Conservation (phyloP, 768 basidiomycete genomes). For the Russula compacta region DNA sequence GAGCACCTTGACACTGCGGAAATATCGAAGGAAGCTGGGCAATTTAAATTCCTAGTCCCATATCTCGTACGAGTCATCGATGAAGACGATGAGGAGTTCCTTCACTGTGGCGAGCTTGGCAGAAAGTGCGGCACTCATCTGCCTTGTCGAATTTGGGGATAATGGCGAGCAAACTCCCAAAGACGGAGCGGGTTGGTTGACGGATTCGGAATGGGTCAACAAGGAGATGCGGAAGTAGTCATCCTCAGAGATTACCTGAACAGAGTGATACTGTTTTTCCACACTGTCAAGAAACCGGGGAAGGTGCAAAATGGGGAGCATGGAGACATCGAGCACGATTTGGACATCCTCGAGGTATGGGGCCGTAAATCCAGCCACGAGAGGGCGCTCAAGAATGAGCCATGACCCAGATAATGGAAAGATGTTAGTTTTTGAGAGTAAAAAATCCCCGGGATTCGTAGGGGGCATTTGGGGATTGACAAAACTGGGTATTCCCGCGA, state of each 20-base stretch:
- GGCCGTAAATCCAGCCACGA: background rate
- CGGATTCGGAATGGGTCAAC: background rate
- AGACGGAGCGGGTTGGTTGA: background rate
- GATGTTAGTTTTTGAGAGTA: background rate
- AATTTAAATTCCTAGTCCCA: background rate
- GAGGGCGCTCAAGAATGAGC: background rate
- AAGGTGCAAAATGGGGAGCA: background rate
- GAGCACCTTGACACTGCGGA: background rate
- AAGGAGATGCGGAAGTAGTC: background rate
- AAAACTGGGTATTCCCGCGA: no score
- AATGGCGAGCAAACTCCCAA: background rate
- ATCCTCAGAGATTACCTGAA: background rate
- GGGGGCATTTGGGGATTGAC: no score
- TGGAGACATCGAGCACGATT: fast-evolving
- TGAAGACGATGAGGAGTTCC: background rate
- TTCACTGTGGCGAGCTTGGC: background rate
- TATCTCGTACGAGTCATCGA: no score
- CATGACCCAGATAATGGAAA: background rate
- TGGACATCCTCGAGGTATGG: background rate
- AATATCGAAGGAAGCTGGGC: background rate
- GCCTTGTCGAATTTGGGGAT: background rate
- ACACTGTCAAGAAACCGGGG: background rate
- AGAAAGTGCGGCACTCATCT: background rate
- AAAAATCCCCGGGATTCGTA: no score
- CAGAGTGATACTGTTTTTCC: background rate